These are phyloP conservation scores for Crotalaria pallida DNA, from an alignment of 306 rosid genomes.

Conservation along the genomic window DNA sequence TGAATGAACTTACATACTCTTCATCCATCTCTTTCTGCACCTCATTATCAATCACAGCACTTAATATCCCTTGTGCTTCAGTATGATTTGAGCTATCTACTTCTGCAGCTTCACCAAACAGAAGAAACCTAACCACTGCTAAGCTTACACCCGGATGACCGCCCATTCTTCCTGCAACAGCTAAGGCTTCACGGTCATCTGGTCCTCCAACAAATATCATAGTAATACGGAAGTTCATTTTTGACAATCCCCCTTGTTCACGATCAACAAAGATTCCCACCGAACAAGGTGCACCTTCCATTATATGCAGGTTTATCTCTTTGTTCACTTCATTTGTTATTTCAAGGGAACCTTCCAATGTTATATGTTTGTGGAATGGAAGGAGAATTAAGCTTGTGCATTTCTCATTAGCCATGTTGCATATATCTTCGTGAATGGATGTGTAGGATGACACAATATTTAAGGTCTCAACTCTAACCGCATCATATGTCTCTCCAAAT, in stretches of 20 bases:
- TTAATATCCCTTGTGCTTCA: slow-evolving; percentile 12
- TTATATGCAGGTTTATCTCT: slow-evolving; percentile 23
- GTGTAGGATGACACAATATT: slow-evolving; percentile 22
- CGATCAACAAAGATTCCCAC: slow-evolving; percentile 35
- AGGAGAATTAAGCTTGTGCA: slow-evolving; percentile 20
- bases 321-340: background rate
- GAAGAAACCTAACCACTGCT: slow-evolving; percentile 36
- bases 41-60: background rate
- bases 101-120: slow-evolving; percentile 4
- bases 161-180: slow-evolving; percentile 51
- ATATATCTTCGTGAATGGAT: slow-evolving; percentile 35
- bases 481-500: slow-evolving; percentile 16
- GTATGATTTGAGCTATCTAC: background rate
- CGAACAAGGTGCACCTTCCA: slow-evolving; percentile 31
- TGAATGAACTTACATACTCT: slow-evolving; percentile 30
- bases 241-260: background rate
- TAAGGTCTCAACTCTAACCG: slow-evolving; percentile 20
- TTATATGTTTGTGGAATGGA: slow-evolving; percentile 30
- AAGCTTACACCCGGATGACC: slow-evolving; percentile 27
- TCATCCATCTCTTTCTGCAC: slow-evolving; percentile 37
- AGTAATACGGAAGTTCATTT: background rate
- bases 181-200: slow-evolving; percentile 61
- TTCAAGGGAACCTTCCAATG: slow-evolving; percentile 7
- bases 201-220: slow-evolving; percentile 42
- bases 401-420: slow-evolving; percentile 22